Evolutionary conservation across 1,284 basidiomycete species (phyloP).

Genomic region (Melampsora americana): DNA sequence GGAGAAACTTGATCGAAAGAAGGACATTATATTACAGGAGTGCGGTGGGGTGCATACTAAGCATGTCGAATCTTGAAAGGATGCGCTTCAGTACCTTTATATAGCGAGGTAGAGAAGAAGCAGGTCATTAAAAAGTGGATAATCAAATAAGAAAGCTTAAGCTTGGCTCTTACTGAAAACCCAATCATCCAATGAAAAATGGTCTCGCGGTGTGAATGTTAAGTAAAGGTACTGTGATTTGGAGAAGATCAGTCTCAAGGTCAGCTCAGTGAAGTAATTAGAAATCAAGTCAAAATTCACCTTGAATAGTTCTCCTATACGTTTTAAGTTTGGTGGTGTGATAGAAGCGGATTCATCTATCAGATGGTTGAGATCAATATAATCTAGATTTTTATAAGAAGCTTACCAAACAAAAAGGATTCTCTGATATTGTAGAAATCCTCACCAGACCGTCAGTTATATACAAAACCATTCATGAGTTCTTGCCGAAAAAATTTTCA

Average conservation of each 20-base stretch:
- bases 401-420: constrained; percentile 5
- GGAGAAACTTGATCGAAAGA: neutral
- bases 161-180: neutral
- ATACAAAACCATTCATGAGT: neutral
- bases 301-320: constrained; percentile 2
- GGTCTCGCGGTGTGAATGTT: neutral
- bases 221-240: neutral
- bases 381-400: neutral
- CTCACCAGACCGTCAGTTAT: neutral
- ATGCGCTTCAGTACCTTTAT: constrained; percentile 3
- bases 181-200: neutral
- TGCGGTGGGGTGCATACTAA: neutral
- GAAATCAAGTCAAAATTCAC: neutral
- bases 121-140: neutral
- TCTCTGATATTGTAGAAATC: neutral
- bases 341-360: neutral
- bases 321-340: neutral
- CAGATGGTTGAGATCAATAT: neutral
- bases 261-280: neutral
- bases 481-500: neutral
- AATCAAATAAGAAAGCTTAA: neutral
- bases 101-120: neutral
- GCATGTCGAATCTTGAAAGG: neutral
- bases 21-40: neutral
- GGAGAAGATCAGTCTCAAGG: neutral